These are phyloP conservation scores for Cercis canadensis DNA, from an alignment of 306 rosid species.

Conservation along the genomic window DNA sequence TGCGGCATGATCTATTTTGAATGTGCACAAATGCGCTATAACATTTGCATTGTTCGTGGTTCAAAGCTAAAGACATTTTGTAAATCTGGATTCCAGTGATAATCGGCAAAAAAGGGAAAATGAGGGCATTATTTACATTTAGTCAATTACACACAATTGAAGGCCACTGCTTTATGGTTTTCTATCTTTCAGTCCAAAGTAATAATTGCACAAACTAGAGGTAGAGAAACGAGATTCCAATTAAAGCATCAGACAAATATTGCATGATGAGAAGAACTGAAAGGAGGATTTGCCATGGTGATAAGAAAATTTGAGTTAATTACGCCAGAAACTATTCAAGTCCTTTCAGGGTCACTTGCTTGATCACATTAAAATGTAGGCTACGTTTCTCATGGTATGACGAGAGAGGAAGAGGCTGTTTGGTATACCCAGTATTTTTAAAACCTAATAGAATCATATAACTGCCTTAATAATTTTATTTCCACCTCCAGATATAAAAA, in stretches of 20 bases:
- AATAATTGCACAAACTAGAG: neutral
- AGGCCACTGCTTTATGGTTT: neutral
- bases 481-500: too few species aligned
- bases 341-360: constrained; percentile 11
- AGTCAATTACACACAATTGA: neutral
- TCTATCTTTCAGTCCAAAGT: neutral
- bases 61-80: too few species aligned
- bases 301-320: constrained; percentile 8
- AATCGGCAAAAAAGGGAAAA: too few species aligned
- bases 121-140: too few species aligned
- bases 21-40: too few species aligned
- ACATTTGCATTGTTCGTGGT: too few species aligned
- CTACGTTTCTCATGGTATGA: neutral
- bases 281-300: constrained; percentile 7
- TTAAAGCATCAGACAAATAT: constrained; percentile 1
- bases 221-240: neutral
- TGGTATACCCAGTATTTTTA: too few species aligned
- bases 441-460: too few species aligned
- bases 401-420: neutral
- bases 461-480: too few species aligned
- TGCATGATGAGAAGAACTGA: neutral
- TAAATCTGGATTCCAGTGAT: too few species aligned
- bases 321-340: constrained; percentile 6
- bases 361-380: neutral
- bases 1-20: too few species aligned